A percentile compares a stretch with the other conserved stretches of the same genome.
These are phyloP conservation scores for Nicotiana tabacum DNA, from an alignment of 257 asterid genomes.

Conservation along the genomic window DNA sequence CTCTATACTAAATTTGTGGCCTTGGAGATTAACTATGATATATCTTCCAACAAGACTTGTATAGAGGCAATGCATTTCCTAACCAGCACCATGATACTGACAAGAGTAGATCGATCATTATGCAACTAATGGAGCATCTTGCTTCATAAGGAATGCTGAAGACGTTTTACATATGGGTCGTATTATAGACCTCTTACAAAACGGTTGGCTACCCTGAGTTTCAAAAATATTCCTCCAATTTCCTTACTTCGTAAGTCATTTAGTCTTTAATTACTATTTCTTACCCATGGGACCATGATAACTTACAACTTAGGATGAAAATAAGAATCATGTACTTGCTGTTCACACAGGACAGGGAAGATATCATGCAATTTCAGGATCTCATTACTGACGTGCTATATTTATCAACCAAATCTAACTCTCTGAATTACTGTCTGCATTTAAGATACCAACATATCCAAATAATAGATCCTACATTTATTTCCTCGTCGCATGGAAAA, in stretches of 20 bases:
- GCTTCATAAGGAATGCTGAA: not conserved
- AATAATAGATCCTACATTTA: not conserved
- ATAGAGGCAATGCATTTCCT: not conserved
- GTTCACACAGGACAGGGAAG: not conserved
- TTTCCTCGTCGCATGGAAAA: not conserved
- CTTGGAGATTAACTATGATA: not conserved
- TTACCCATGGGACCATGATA: not conserved
- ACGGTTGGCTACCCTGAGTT: not conserved
- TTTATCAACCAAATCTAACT: not conserved
- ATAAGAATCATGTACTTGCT: not conserved
- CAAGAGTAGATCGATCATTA: not conserved
- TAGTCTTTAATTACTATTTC: not conserved
- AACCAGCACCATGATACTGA: not conserved
- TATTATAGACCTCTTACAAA: not conserved
- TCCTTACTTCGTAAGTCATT: not conserved
- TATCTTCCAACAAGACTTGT: not conserved
- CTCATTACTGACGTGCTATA: not conserved
- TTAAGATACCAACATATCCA: too few relatives aligned
- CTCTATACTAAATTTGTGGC: not conserved
- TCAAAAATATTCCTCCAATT: not conserved
- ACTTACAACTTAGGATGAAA: not conserved
- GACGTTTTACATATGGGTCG: not conserved
- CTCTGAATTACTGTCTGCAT: not conserved
- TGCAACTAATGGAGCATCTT: not conserved
- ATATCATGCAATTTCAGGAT: not conserved